A percentile compares a stretch with the other conserved stretches of the same genome.
phyloP scores from a whole-genome alignment of 306 rosid species.

The Cyclanthera cordifolia region DNA sequence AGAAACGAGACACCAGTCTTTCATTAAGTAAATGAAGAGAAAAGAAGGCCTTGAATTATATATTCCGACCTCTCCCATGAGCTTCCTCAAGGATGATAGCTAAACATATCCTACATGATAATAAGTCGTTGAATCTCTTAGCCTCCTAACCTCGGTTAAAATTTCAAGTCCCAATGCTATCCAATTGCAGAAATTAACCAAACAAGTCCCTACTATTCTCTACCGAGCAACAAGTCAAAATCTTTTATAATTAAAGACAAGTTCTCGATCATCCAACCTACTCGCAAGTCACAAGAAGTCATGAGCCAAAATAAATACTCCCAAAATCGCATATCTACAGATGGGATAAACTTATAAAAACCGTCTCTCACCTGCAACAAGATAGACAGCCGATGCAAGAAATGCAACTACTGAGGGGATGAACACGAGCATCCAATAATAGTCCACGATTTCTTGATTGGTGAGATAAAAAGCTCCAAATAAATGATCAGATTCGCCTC shows the following conservation, averaged over 20 bases:
- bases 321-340: background rate
- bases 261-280: background rate
- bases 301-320: background rate
- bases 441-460: constrained; percentile 81
- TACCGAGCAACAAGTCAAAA: background rate
- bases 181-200: background rate
- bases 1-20: too few species aligned
- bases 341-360: background rate
- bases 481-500: constrained; percentile 45
- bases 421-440: constrained; percentile 79
- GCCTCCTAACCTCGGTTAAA: background rate
- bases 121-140: background rate
- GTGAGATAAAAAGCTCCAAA: constrained; percentile 63
- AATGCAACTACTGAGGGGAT: constrained; percentile 62
- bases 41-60: too few species aligned
- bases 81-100: background rate
- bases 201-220: background rate
- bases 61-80: too few species aligned
- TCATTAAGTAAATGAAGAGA: too few species aligned
- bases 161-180: background rate
- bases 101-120: background rate
- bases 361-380: constrained; percentile 52
- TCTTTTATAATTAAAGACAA: background rate
- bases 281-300: background rate
- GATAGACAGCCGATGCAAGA: constrained; percentile 45